phyloP scores from a whole-genome alignment of 164 flowering plant genomes.

The Cinnamomum chago region DNA sequence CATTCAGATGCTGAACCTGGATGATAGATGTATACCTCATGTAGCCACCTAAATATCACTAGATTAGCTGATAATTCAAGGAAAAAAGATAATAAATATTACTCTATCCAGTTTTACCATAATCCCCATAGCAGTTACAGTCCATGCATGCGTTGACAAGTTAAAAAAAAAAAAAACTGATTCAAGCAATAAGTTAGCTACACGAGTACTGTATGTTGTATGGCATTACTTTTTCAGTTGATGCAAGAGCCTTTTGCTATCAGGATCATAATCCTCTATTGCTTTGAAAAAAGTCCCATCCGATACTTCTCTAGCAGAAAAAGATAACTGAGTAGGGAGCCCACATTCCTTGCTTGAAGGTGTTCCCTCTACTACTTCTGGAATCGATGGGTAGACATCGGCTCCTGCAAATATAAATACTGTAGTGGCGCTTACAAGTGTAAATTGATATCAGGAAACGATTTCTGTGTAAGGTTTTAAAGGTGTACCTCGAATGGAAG shows the following conservation, averaged over 20 bases:
- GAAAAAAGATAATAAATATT: background rate
- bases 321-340: constrained; percentile 81
- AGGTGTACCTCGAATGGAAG: constrained; percentile 55
- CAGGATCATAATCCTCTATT: constrained; percentile 92
- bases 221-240: constrained; percentile 59
- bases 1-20: background rate
- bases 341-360: constrained; percentile 73
- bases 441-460: background rate
- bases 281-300: constrained; percentile 97
- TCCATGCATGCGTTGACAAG: background rate
- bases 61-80: background rate
- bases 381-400: constrained; percentile 70
- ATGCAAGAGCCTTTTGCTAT: constrained; percentile 74
- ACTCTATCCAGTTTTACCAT: constrained; percentile 1
- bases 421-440: background rate
- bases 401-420: constrained; percentile 31
- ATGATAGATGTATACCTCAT: background rate
- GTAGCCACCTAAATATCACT: background rate
- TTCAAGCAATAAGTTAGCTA: constrained; percentile 5
- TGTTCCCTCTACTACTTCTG: constrained; percentile 40
- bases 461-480: constrained; percentile 5
- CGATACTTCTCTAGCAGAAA: constrained; percentile 87
- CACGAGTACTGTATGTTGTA: background rate
- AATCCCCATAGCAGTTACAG: background rate
- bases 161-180: background rate